These are phyloP conservation scores for Ophiostoma tasmaniense DNA, from an alignment of 2,329 filamentous ascomycete species.

Conservation along the genomic window DNA sequence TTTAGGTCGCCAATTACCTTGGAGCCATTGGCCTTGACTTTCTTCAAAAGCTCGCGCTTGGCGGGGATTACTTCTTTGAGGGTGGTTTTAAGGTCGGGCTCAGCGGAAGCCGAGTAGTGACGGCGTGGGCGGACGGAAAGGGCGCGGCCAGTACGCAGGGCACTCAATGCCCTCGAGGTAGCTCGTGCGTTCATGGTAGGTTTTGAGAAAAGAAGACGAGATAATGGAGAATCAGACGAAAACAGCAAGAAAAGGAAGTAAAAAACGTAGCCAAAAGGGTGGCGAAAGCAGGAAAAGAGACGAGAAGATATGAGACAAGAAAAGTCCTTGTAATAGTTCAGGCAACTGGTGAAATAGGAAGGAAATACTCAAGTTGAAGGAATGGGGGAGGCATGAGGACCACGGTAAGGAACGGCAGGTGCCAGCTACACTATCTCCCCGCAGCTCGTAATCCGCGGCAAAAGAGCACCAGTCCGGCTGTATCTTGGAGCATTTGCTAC, in stretches of 20 bases:
- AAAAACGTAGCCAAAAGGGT: not conserved
- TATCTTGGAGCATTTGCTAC: not conserved
- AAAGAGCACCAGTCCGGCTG: not conserved
- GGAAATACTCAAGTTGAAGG: not conserved
- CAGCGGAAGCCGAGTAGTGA: conserved; percentile 63
- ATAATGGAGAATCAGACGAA: no score
- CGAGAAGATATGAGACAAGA: not conserved
- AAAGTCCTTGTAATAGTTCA: not conserved
- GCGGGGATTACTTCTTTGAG: conserved; percentile 78
- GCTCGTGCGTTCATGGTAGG: conserved; percentile 20
- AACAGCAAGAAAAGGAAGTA: not conserved
- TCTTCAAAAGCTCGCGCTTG: conserved; percentile 87
- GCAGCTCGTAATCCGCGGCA: not conserved
- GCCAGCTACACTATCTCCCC: not conserved
- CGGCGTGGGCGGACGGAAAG: conserved; percentile 32
- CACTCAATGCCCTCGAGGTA: conserved; percentile 18
- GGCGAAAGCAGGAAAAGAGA: not conserved
- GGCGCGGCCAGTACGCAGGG: conserved; percentile 13
- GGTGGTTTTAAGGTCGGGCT: conserved; percentile 83
- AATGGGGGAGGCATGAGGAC: not conserved
- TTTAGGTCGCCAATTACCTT: conserved; percentile 88
- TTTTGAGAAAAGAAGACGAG: not conserved
- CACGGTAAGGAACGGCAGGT: not conserved
- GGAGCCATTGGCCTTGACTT: conserved; percentile 76
- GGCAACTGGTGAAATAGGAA: not conserved